Conservation (phyloP, 331 rosid genomes). For the Rosa hybrid region DNA sequence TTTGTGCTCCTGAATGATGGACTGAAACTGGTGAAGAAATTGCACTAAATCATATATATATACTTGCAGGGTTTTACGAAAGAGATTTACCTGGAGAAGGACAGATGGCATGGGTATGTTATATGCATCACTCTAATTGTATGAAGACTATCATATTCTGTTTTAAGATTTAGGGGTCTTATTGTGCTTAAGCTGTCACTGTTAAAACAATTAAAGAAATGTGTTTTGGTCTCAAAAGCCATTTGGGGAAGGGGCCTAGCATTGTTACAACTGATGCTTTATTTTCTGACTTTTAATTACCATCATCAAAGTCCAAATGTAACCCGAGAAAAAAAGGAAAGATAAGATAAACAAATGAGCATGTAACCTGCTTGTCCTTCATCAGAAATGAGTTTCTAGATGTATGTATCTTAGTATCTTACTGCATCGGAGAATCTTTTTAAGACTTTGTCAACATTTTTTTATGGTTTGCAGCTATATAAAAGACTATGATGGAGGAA, state of each 20-base stretch:
- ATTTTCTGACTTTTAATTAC: not conserved
- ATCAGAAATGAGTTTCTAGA: not conserved
- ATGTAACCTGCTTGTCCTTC: not conserved
- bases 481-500: constrained; percentile 97
- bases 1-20: not conserved
- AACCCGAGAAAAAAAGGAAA: not conserved
- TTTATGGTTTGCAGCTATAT: constrained; percentile 64
- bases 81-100: constrained; percentile 97
- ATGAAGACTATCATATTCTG: constrained; percentile 17
- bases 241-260: not conserved
- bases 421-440: not conserved
- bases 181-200: not conserved
- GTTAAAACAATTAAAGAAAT: no score
- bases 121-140: constrained; percentile 22
- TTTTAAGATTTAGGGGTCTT: constrained; percentile 21
- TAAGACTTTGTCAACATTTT: not conserved
- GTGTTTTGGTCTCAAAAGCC: not conserved
- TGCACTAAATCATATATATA: constrained; percentile 22
- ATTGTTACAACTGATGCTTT: not conserved
- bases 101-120: constrained; percentile 96
- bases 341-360: not conserved
- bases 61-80: constrained; percentile 85
- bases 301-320: not conserved
- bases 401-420: not conserved
- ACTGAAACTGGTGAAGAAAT: constrained; percentile 13